These are phyloP conservation scores for Quercus robur DNA, from an alignment of 306 rosid species.

Conservation along the genomic window DNA sequence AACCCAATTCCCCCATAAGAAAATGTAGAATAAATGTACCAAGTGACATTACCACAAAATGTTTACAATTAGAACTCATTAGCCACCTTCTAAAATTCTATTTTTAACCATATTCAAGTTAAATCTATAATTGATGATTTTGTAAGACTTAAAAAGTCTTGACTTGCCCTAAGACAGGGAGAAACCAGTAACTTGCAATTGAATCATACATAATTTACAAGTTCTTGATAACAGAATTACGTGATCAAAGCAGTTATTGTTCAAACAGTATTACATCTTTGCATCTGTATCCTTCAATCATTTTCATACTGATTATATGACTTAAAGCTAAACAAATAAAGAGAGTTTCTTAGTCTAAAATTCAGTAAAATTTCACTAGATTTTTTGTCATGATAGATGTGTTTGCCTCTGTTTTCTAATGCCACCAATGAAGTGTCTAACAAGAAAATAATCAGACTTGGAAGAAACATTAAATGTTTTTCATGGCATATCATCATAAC, in stretches of 20 bases:
- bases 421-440: neutral
- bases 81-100: neutral
- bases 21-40: neutral
- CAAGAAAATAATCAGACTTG: neutral
- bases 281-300: neutral
- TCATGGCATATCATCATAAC: conserved; percentile 39
- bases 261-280: neutral
- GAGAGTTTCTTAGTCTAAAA: neutral
- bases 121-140: neutral
- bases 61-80: neutral
- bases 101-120: neutral
- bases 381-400: neutral
- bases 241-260: neutral
- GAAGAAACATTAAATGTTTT: conserved; percentile 12
- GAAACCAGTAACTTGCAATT: neutral
- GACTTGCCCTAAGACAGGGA: neutral
- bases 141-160: neutral
- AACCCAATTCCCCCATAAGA: too few species aligned
- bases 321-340: neutral
- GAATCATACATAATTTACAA: neutral
- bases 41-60: neutral
- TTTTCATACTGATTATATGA: too few species aligned
- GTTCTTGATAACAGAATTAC: neutral
- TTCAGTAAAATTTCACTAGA: neutral
- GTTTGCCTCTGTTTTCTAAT: neutral